Base-by-base conservation (phyloP, 352 stramenopile species). In the Pythium oligandrum region DNA sequence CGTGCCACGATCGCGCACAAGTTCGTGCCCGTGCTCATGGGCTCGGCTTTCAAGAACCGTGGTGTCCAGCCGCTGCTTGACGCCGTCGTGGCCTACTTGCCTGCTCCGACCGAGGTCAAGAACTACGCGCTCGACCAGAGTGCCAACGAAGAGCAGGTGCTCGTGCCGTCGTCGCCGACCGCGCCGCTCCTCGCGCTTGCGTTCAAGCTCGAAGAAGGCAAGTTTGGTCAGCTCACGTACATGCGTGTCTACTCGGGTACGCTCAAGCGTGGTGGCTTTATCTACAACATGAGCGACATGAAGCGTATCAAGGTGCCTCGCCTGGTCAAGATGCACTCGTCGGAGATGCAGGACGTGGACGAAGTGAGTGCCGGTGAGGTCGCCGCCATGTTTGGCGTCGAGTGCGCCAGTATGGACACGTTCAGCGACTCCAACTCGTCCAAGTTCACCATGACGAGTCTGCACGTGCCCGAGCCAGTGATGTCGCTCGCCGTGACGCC, bases 1-100 rank as follows among this genome's bases (percentile, higher is more conserved):
- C 78, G 93, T 39, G 75, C 92, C 48, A 99, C 95, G 37, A 92
- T 99, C 56, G 83, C 81, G n/a, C 97, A 97, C 68, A 95, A 95
- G 60, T 99, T 99, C 68, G 96, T 99, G 51, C 97, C 97, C 7
- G 97, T 99, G 36, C 98, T 99, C 68, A 99, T 99, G 96, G 97
- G 97, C 37, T 98, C 92, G 53, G 97, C 97, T 5, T 97, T 96
- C 63, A 97, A 97, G 75, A 99, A 99, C 79, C 98, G 97, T 45
- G 95, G 95, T 33, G 96, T 99, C 51, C 97, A 99, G 71, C 86
- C 96, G n/a, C 84, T 99, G 59, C 80, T 99, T 26, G 97, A 99
- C 71, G 97, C 86, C 37, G 96, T 99, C 9, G 57, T 98, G 43
- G 83, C 97, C 59, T 99, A 99, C 78, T 71, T 99, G 39, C 97